Base-by-base conservation (phyloP, 2,329 filamentous ascomycete species). In the Microsporum audouinii region DNA sequence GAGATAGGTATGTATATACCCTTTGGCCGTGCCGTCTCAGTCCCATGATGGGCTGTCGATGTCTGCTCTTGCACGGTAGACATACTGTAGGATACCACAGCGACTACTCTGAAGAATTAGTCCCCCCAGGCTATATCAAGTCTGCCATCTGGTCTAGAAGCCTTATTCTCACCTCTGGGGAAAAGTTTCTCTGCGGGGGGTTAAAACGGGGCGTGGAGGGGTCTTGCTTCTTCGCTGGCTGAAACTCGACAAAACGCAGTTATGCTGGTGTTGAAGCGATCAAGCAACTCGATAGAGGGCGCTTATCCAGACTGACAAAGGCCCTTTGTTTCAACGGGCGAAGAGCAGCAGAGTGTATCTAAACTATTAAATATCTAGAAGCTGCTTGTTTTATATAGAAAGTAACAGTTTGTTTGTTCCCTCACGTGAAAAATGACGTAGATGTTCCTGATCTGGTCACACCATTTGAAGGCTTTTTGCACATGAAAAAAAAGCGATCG, bases 11-110 rank as follows among this genome's bases (percentile, higher is more conserved):
- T n/a, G 43, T 65, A 47, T 68, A 66, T 62, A 77, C 76, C 76
- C 68, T 71, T 77, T 10, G 76, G 76, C 38, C 73, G 51, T 14
- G 5, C 51, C 12, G n/a, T 23, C 31, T 34, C 33, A 31, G 34
- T 14, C 12, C 33, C 51, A 23, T 34, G 31, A 31, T 55, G 51
- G 33, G 51, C 23, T 1, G 51, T 34, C 29, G 31, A 53, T 8
- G 31, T 36, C 51, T 36, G 51, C 3, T 55, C 51, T 8, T 36
- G 51, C 51, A 55, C 17, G 10, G 33, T 55, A 55, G 29, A n/a
- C 23, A 29, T 55, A 23, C 4, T 47, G 17, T 23, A 23, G 17
- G 17, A 23, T 23, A 23, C 17, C 17, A 1, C 17, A 23, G 17
- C 17, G 17, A 23, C 17, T 23, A 23, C 17, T 5, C 5, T 7